phyloP scores from a whole-genome alignment of 441 rosid species.

The Croton laevigatus region DNA sequence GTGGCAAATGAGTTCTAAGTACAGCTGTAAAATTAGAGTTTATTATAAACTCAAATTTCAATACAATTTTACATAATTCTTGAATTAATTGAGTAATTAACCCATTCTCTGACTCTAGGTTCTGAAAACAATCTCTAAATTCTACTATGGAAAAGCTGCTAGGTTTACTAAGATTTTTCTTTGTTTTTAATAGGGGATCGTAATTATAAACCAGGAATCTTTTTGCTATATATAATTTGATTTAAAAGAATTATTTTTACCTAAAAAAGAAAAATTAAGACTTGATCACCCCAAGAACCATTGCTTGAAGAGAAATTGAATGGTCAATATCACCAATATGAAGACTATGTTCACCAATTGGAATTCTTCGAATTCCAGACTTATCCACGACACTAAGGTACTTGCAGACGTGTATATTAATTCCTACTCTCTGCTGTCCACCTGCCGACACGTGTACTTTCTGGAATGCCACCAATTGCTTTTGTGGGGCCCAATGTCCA shows the following conservation, averaged over 20 bases:
- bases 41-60: no score
- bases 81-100: no score
- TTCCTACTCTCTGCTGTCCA: conserved; percentile 40
- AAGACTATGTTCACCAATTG: conserved; percentile 69
- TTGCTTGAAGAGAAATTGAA: conserved; percentile 58
- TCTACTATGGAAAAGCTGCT: no score
- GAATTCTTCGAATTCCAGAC: conserved; percentile 78
- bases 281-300: conserved; percentile 48
- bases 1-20: no score
- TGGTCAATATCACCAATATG: conserved; percentile 60
- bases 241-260: neutral
- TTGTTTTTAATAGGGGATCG: no score
- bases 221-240: neutral
- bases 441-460: conserved; percentile 59
- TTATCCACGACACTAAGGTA: conserved; percentile 73
- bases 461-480: conserved; percentile 73
- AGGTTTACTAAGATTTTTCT: no score
- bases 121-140: neutral
- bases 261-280: conserved; percentile 25
- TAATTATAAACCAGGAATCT: neutral
- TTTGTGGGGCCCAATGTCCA: conserved; percentile 69
- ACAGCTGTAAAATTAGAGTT: no score
- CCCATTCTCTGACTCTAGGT: no score
- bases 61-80: no score
- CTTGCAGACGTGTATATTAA: conserved; percentile 83